phyloP scores from a whole-genome alignment of 2,329 filamentous ascomycete genomes.

The Trichoderma sp. region DNA sequence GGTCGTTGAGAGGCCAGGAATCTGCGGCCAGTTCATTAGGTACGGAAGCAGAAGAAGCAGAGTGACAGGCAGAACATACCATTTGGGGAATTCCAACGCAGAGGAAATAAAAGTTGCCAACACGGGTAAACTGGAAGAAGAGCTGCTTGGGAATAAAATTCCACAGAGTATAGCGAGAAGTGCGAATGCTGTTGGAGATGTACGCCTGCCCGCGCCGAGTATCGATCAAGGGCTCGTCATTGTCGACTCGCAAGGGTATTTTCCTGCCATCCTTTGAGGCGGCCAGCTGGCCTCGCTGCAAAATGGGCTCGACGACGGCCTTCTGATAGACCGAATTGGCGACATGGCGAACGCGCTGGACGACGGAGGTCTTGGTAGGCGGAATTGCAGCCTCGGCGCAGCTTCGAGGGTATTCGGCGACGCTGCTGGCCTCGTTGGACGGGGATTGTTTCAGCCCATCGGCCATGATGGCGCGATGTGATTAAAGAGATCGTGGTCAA shows the following conservation, averaged over 20 bases:
- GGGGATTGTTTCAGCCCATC: constrained; percentile 4
- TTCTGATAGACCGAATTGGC: constrained; percentile 34
- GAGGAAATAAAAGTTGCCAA: constrained; percentile 86
- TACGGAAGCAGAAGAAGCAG: background rate
- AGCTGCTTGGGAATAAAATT: constrained; percentile 84
- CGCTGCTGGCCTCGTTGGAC: background rate
- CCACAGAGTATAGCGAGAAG: constrained; percentile 77
- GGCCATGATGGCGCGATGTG: constrained; percentile 15
- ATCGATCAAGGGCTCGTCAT: constrained; percentile 44
- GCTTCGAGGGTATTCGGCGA: constrained; percentile 10
- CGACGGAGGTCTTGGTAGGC: background rate
- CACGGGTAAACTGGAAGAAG: constrained; percentile 79
- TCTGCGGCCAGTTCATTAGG: constrained; percentile 46
- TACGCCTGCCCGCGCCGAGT: constrained; percentile 49
- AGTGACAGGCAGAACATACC: constrained; percentile 26
- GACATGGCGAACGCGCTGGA: constrained; percentile 24
- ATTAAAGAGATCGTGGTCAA: background rate
- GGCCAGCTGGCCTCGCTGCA: constrained; percentile 65
- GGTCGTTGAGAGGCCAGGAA: constrained; percentile 73
- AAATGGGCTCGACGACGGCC: constrained; percentile 46
- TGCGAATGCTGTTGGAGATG: constrained; percentile 67
- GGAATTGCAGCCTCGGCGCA: background rate
- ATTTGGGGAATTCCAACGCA: constrained; percentile 81
- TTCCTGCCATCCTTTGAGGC: constrained; percentile 68
- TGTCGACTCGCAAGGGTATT: constrained; percentile 42